Evolutionary conservation across 345 rosid genomes (phyloP).

Genomic region (Odontarrhena argentea): DNA sequence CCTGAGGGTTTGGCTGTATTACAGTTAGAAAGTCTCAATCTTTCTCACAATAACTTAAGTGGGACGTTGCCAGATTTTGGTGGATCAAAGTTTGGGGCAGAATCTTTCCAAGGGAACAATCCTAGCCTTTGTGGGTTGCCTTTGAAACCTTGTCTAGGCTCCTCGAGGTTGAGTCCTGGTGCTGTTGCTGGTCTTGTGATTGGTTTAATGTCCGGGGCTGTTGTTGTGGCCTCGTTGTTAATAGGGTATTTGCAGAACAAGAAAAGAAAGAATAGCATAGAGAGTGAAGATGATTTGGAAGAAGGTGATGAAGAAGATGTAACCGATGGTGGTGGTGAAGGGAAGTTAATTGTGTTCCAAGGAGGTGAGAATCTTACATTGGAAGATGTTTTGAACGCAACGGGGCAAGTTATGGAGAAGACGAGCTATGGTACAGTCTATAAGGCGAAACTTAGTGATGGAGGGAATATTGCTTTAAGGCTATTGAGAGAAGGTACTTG

Average conservation of each 20-base stretch:
- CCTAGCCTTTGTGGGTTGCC: conserved; percentile 88
- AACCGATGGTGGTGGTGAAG: conserved; percentile 51
- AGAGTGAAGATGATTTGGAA: conserved; percentile 74
- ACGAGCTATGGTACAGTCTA: conserved; percentile 91
- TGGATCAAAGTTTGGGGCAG: conserved; percentile 62
- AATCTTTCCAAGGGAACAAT: conserved; percentile 76
- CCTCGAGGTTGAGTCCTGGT: conserved; percentile 72
- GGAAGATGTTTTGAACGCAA: conserved; percentile 94
- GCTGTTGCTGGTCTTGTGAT: conserved; percentile 96
- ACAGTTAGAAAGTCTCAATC: conserved; percentile 69
- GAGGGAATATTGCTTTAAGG: conserved; percentile 92
- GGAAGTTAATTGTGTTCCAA: conserved; percentile 86
- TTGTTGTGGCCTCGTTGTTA: conserved; percentile 77
- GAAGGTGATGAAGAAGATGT: conserved; percentile 67
- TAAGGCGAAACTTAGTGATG: conserved; percentile 93
- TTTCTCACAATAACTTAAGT: conserved; percentile 87
- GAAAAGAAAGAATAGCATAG: conserved; percentile 61
- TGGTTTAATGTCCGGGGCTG: conserved; percentile 87
- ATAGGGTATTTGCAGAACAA: conserved; percentile 90
- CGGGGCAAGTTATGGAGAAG: conserved; percentile 97
- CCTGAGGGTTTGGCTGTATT: conserved; percentile 60
- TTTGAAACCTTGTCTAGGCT: conserved; percentile 61
- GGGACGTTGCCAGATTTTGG: conserved; percentile 75
- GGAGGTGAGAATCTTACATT: conserved; percentile 94
- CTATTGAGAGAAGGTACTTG: conserved; percentile 95